Base-by-base conservation (phyloP, 2,329 filamentous ascomycete genomes). In the Phyllosticta citribraziliensis region DNA sequence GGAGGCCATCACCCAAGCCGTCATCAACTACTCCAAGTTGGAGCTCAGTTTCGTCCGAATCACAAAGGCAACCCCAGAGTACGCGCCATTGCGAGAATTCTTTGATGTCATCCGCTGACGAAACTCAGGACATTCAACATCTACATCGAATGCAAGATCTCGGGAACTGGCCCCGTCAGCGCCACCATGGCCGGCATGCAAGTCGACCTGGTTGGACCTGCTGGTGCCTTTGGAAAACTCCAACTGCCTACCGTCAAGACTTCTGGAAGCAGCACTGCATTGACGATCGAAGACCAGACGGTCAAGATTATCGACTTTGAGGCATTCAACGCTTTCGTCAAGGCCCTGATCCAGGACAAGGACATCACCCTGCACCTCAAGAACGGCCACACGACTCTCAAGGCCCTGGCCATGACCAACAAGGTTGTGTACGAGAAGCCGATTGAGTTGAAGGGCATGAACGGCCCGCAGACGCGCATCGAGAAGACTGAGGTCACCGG, bases 391-490 rank as follows among this genome's bases (percentile, higher is more conserved):
- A 61, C 56, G 9, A 63, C 52, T 8, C 57, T 64, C 63, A 64
- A 62, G 35, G 63, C 63, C 6, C 56, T 64, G 22, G 52, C 25
- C 17, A 64, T 63, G 63, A 60, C 54, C 30, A 47, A n/a, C 52
- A 62, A 64, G 17, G 60, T 64, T 52, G 51, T 60, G 12, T 64
- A 64, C 63, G 20, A 33, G n/a, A 64, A 64, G 63, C 40, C 55
- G 9, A 57, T 64, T 14, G 55, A 57, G 17, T 8, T 64, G 6
- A 19, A 30, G 52, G 63, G 63, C 54, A 63, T 64, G 61, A 63
- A 64, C 47, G 63, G 63, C 6, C 60, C 63, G 14, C 55, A 63
- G 61, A 61, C 51, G 8, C 52, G 55, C 27, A 35, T 64, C 47
- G 63, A 63, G 17, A 63, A 57, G 57, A 61, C 57, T 0, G 61